Conservation (phyloP, 2,329 filamentous ascomycete species). For the Paecilomyces dactylethromorphus region DNA sequence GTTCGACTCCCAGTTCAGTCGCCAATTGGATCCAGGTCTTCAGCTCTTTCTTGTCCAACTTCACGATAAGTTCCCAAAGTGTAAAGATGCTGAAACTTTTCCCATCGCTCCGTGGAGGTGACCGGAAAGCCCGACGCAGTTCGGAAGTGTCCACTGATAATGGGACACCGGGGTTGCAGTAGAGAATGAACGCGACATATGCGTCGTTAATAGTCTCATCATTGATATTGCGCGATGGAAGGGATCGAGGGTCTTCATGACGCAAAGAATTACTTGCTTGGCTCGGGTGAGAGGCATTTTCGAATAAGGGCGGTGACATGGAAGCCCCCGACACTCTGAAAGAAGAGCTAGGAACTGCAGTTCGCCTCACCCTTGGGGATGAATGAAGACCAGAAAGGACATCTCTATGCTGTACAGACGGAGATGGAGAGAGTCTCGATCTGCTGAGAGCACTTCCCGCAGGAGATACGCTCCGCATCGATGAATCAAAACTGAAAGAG, state of each 20-base stretch:
- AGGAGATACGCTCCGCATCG: slow-evolving; percentile 31
- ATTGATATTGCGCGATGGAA: slow-evolving; percentile 64
- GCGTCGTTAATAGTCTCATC: slow-evolving; percentile 70
- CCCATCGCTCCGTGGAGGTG: slow-evolving; percentile 77
- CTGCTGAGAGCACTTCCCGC: slow-evolving; percentile 27
- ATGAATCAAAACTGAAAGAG: slow-evolving; percentile 25
- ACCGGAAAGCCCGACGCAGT: slow-evolving; percentile 68
- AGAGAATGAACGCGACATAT: slow-evolving; percentile 78
- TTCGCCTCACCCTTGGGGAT: slow-evolving; percentile 27
- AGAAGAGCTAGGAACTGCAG: slow-evolving; percentile 16
- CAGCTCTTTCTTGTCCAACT: slow-evolving; percentile 73
- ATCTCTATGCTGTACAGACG: slow-evolving; percentile 30
- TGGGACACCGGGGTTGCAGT: slow-evolving; percentile 79
- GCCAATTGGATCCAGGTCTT: slow-evolving; percentile 91
- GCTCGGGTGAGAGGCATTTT: slow-evolving; percentile 19
- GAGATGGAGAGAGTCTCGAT: slow-evolving; percentile 25
- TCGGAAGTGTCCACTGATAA: slow-evolving; percentile 62
- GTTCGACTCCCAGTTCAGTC: slow-evolving; percentile 79
- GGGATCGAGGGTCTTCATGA: slow-evolving; percentile 41
- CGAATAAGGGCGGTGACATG: slow-evolving; percentile 34
- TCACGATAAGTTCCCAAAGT: slow-evolving; percentile 71
- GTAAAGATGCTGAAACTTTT: slow-evolving; percentile 75
- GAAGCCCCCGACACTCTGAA: slow-evolving; percentile 25
- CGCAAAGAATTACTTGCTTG: slow-evolving; percentile 24
- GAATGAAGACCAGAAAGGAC: slow-evolving; percentile 32